phyloP scores from a whole-genome alignment of 768 basidiomycete species.

The Podaxis rugospora region DNA sequence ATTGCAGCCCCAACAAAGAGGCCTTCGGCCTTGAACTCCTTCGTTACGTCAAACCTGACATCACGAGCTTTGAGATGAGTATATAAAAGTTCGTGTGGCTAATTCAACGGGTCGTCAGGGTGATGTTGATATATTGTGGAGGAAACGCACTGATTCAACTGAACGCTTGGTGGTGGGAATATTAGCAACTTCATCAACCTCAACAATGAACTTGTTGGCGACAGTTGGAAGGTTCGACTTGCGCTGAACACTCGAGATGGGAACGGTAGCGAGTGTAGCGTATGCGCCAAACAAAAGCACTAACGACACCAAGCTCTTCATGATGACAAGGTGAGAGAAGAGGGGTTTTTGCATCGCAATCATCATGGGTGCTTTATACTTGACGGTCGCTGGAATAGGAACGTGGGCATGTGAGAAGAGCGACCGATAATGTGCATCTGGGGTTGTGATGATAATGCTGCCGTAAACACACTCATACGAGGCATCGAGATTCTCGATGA shows the following conservation, averaged over 20 bases:
- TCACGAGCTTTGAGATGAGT: slow-evolving; percentile 36
- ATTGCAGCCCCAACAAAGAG: slow-evolving; percentile 59
- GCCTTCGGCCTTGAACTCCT: slow-evolving; percentile 46
- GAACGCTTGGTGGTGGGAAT: slow-evolving; percentile 33
- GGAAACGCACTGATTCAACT: slow-evolving; percentile 21
- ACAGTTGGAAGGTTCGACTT: slow-evolving; percentile 33
- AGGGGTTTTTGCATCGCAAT: background rate
- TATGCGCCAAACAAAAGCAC: slow-evolving; percentile 23
- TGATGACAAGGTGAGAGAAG: slow-evolving; percentile 16
- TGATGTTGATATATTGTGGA: background rate
- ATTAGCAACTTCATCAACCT: slow-evolving; percentile 38
- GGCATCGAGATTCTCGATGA: background rate
- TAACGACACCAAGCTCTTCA: slow-evolving; percentile 30
- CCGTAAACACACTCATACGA: background rate
- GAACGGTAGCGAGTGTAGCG: slow-evolving; percentile 24
- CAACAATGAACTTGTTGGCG: slow-evolving; percentile 54
- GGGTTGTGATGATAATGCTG: background rate
- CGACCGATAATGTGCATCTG: background rate
- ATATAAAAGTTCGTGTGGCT: slow-evolving; percentile 54
- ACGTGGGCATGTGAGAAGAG: background rate
- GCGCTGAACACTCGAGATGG: slow-evolving; percentile 34
- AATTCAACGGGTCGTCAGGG: background rate
- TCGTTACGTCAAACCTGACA: slow-evolving; percentile 41
- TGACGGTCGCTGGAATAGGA: background rate
- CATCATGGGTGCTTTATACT: background rate